Percentiles rank a stretch among this genome's conserved stretches.
phyloP scores from a whole-genome alignment of 2,329 filamentous ascomycete species.

The Thermomyces lanuginosus region DNA sequence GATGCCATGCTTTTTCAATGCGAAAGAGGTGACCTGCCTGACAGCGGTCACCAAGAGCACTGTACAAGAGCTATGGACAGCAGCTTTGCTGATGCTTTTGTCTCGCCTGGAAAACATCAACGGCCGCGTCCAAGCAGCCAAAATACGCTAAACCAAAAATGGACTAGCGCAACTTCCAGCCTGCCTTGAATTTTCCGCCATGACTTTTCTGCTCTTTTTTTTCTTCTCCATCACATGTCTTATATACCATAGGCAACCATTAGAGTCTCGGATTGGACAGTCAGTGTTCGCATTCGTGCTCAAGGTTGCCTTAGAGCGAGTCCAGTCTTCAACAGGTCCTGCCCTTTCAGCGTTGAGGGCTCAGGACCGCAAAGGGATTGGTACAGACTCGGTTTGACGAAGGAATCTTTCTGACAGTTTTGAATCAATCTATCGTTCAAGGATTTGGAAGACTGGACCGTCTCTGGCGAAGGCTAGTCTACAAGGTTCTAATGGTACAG shows the following conservation, averaged over 20 bases:
- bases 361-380: slow-evolving; percentile 35
- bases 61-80: too few species aligned
- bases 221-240: slow-evolving; percentile 39
- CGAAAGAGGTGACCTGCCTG: too few species aligned
- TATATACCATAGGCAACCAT: slow-evolving; percentile 81
- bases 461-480: background rate
- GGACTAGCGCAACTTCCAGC: slow-evolving; percentile 16
- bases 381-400: slow-evolving; percentile 19
- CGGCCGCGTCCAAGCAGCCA: too few species aligned
- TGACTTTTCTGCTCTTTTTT: slow-evolving; percentile 28
- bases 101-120: slow-evolving; percentile 4
- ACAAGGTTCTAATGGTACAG: background rate
- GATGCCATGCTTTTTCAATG: slow-evolving; percentile 20
- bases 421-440: slow-evolving; percentile 5
- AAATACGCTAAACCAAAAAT: slow-evolving; percentile 13
- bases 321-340: slow-evolving; percentile 58
- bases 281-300: slow-evolving; percentile 96
- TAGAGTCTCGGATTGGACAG: slow-evolving; percentile 98
- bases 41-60: too few species aligned
- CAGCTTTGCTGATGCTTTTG: slow-evolving; percentile 2
- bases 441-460: slow-evolving; percentile 17
- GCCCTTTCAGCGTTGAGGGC: slow-evolving; percentile 38
- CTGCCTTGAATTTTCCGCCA: slow-evolving; percentile 14
- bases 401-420: background rate
- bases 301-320: slow-evolving; percentile 83